A percentile compares a stretch with the other conserved stretches of the same genome.
Evolutionary conservation across 83 land plant species (phyloP).

Genomic region (Diphasiastrum complanatum): DNA sequence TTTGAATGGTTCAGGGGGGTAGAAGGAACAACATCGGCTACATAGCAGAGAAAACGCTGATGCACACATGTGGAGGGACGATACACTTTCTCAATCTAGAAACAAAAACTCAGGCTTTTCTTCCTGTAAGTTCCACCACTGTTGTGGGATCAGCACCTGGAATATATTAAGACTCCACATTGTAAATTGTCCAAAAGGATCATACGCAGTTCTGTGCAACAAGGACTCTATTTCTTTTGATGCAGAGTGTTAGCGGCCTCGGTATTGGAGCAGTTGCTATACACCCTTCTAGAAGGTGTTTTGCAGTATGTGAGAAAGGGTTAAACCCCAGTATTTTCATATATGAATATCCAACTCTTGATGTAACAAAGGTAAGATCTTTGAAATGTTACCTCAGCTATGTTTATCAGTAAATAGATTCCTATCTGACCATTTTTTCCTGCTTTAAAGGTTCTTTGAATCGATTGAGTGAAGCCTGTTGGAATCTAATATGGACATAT

Average conservation of each 20-base stretch:
- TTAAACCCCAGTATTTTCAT: slow-evolving; percentile 28
- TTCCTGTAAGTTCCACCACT: slow-evolving; percentile 7
- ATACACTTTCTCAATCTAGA: slow-evolving; percentile 12
- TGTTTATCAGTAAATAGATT: not conserved
- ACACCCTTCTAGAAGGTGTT: slow-evolving; percentile 28
- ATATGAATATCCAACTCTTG: slow-evolving; percentile 30
- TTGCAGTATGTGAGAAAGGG: slow-evolving; percentile 43
- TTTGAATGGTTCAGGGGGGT: too few relatives aligned
- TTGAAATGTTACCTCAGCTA: not conserved
- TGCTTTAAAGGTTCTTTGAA: too few relatives aligned
- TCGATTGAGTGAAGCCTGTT: too few relatives aligned
- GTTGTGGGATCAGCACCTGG: not conserved
- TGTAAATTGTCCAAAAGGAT: not conserved
- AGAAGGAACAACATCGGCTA: slow-evolving; percentile 21
- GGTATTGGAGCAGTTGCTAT: slow-evolving; percentile 38
- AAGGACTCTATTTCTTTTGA: not conserved
- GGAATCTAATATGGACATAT: too few relatives aligned
- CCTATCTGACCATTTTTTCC: not conserved
- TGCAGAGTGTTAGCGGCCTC: slow-evolving; percentile 34
- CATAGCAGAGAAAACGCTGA: slow-evolving; percentile 3
- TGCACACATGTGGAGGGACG: slow-evolving; percentile 24
- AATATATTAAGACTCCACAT: not conserved
- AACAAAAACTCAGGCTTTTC: slow-evolving; percentile 9
- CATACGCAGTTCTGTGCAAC: not conserved
- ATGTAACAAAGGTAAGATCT: slow-evolving; percentile 21